These are phyloP conservation scores for Pythium inflatum DNA, from an alignment of 352 stramenopile genomes.

Conservation along the genomic window DNA sequence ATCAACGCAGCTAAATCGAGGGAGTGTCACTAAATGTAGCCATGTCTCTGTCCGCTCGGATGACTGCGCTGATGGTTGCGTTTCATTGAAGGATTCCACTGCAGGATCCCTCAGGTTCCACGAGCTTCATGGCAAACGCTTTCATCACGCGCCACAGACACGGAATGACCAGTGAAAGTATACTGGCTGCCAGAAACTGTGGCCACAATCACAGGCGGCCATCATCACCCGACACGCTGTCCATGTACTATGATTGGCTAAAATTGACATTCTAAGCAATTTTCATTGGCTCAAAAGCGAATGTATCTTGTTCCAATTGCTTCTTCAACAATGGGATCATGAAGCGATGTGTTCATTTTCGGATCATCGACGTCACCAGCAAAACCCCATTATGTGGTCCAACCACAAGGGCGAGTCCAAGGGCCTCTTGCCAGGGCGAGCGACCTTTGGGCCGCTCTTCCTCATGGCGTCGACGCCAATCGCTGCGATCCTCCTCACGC, in stretches of 20 bases:
- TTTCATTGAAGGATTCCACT: no score
- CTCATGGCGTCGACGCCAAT: slow-evolving; percentile 88
- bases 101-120: no score
- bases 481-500: slow-evolving; percentile 84
- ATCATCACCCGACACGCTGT: slow-evolving; percentile 8
- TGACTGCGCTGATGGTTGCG: neutral
- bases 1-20: no score
- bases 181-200: no score
- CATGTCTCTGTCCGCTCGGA: no score
- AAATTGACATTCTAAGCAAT: neutral
- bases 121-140: no score
- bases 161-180: no score
- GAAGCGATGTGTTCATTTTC: slow-evolving; percentile 15
- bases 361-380: neutral
- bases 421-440: slow-evolving; percentile 78
- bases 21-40: neutral
- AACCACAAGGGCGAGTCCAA: slow-evolving; percentile 70
- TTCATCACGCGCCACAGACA: no score
- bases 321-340: no score
- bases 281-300: neutral
- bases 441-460: slow-evolving; percentile 84
- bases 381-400: slow-evolving; percentile 84
- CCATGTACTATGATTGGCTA: no score
- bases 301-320: neutral
- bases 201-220: slow-evolving; percentile 17